These are phyloP conservation scores for Capsicum baccatum DNA, from an alignment of 257 asterid species.

Conservation along the genomic window DNA sequence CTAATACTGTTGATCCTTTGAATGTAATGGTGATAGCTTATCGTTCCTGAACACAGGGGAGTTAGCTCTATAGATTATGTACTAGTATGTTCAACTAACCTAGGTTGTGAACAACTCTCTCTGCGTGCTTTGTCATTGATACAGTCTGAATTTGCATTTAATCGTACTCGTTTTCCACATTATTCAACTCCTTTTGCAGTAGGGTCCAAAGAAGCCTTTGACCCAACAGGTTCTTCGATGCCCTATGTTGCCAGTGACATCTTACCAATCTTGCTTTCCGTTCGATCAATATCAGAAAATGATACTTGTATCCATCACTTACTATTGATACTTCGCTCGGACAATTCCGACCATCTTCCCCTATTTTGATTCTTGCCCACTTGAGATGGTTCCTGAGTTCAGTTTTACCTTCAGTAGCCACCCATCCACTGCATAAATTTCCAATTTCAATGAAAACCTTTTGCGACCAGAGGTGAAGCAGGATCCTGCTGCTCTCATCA, in stretches of 20 bases:
- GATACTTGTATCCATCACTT: background rate
- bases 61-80: background rate
- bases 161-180: background rate
- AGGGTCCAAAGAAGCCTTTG: background rate
- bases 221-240: conserved; percentile 1
- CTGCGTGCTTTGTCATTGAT: background rate
- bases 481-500: background rate
- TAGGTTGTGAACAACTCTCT: background rate
- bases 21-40: background rate
- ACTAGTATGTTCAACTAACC: background rate
- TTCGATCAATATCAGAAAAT: background rate
- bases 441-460: background rate
- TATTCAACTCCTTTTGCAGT: background rate
- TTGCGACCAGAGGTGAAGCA: background rate
- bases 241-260: background rate
- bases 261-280: background rate
- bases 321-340: background rate
- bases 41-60: background rate
- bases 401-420: background rate
- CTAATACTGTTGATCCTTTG: background rate
- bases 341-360: background rate
- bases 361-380: background rate
- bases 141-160: background rate
- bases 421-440: background rate
- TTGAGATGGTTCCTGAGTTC: conserved; percentile 9